Evolutionary conservation across 305 asterid species (phyloP).

Genomic region (Lippia alba): DNA sequence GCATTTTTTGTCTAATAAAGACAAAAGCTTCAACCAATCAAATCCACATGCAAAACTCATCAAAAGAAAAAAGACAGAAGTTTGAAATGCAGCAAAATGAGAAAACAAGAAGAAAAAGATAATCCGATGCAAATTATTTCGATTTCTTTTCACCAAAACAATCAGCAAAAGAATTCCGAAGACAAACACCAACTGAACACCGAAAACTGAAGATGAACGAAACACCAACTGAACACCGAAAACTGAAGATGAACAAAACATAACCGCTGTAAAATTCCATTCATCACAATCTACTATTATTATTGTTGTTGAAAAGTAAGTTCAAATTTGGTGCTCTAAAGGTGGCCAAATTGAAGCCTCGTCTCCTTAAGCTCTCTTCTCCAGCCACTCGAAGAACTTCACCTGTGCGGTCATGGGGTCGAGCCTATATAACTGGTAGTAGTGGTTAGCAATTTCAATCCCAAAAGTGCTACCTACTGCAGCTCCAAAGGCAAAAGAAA

Average conservation of each 20-base stretch:
- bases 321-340: slow-evolving; percentile 2
- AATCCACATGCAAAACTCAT: no score
- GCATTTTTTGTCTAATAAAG: no score
- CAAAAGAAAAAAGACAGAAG: no score
- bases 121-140: no score
- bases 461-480: slow-evolving; percentile 79
- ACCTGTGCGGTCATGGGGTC: slow-evolving; percentile 80
- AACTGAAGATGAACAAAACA: not conserved
- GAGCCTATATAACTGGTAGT: slow-evolving; percentile 69
- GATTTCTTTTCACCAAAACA: no score
- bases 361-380: slow-evolving; percentile 60
- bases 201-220: no score
- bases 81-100: no score
- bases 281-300: slow-evolving; percentile 27
- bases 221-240: not conserved
- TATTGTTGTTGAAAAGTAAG: slow-evolving; percentile 32
- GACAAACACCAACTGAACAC: no score
- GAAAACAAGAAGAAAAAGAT: no score
- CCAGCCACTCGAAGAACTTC: slow-evolving; percentile 92
- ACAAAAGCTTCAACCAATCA: no score
- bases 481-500: slow-evolving; percentile 82
- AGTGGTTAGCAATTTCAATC: slow-evolving; percentile 80
- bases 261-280: slow-evolving; percentile 2
- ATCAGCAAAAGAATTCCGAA: no score
- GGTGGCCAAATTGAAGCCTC: slow-evolving; percentile 31